Conservation (phyloP, 345 rosid species). For the Brassica nigra region DNA sequence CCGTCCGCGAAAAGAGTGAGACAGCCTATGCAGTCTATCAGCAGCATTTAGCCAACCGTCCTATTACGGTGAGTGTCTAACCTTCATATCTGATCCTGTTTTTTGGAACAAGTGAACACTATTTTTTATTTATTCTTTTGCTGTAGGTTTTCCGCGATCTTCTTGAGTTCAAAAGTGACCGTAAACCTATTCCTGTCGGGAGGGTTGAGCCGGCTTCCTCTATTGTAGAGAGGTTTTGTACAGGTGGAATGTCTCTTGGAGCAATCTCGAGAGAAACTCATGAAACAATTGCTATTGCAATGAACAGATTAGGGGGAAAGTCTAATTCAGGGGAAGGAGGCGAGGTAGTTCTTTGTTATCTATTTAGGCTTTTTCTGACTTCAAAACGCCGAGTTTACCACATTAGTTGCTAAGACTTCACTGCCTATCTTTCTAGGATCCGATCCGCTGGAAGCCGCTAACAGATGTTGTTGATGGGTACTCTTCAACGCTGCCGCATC, state of each 20-base stretch:
- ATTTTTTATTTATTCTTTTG: constrained; percentile 10
- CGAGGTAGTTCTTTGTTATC: constrained; percentile 58
- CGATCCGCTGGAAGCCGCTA: constrained; percentile 93
- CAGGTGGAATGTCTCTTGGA: constrained; percentile 99
- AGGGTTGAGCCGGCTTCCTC: constrained; percentile 89
- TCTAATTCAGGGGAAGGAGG: constrained; percentile 99
- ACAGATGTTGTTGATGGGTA: constrained; percentile 96
- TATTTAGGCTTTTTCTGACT: constrained; percentile 6
- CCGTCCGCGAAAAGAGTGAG: constrained; percentile 95
- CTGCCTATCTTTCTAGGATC: constrained; percentile 61
- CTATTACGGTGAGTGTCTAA: constrained; percentile 70
- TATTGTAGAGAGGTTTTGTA: constrained; percentile 92
- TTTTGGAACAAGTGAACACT: constrained; percentile 14
- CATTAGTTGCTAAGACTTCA: neutral
- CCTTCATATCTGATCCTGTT: constrained; percentile 7
- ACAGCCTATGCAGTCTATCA: constrained; percentile 90
- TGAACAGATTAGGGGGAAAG: constrained; percentile 96
- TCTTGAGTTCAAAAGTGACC: constrained; percentile 91
- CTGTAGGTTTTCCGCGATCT: constrained; percentile 95
- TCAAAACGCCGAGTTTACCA: neutral
- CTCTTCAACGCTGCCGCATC: constrained; percentile 95
- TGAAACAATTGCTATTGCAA: constrained; percentile 97
- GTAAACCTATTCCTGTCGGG: constrained; percentile 82
- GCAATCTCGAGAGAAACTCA: constrained; percentile 99
- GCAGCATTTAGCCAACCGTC: constrained; percentile 96